Evolutionary conservation across 495 filamentous ascomycete genomes (phyloP).

Genomic region (Tuber magnatum): DNA sequence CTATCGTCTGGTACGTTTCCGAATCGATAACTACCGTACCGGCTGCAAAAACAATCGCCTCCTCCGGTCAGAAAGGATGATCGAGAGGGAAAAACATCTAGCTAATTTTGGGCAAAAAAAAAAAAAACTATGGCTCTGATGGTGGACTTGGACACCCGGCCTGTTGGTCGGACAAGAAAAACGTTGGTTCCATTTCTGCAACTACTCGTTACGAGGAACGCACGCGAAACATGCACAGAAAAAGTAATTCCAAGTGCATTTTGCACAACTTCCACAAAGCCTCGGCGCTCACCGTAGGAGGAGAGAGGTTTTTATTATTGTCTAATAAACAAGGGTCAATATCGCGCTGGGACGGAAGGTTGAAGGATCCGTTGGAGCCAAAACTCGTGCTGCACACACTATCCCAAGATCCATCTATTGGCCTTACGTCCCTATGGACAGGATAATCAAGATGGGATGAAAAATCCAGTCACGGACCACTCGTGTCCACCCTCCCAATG

Average conservation of each 20-base stretch:
- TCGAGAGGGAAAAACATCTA: not conserved
- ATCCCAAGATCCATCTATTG: not conserved
- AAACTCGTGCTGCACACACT: not conserved
- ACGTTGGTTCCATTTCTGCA: slow-evolving; percentile 10
- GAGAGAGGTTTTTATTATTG: not conserved
- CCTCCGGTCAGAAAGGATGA: not conserved
- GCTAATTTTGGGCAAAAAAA: not conserved
- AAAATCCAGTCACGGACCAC: not conserved
- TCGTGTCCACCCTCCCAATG: not conserved
- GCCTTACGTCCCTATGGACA: not conserved
- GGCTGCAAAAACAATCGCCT: not conserved
- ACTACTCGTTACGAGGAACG: slow-evolving; percentile 15
- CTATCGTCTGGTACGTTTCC: slow-evolving; percentile 1
- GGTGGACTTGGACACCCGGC: slow-evolving; percentile 8
- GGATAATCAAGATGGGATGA: not conserved
- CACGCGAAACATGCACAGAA: slow-evolving; percentile 16
- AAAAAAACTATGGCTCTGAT: slow-evolving; percentile 3
- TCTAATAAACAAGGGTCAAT: not conserved
- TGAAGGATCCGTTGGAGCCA: not conserved
- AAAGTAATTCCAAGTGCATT: slow-evolving; percentile 20
- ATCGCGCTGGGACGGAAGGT: not conserved
- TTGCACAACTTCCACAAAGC: not conserved
- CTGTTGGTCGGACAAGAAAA: slow-evolving; percentile 23
- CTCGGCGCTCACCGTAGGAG: not conserved
- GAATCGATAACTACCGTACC: not conserved